phyloP scores from a whole-genome alignment of 192 early-diverging fungal species.

The Powellomyces hirtus region DNA sequence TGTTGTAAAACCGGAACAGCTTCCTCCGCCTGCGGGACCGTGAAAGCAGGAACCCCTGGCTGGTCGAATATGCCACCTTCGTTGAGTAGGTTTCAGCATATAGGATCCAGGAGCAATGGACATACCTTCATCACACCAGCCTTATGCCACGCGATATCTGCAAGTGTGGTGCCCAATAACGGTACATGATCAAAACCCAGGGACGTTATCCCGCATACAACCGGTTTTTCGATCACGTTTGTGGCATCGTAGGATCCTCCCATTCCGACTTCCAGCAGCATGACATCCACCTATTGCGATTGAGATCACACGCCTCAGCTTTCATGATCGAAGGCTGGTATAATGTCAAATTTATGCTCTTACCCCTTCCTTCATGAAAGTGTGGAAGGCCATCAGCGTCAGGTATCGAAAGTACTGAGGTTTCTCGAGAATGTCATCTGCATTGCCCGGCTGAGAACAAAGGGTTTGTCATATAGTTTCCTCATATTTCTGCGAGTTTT shows the following conservation, averaged over 20 bases:
- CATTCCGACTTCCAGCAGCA: conserved; percentile 81
- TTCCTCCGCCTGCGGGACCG: conserved; percentile 65
- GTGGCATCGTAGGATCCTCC: conserved; percentile 85
- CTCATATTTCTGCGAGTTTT: background rate
- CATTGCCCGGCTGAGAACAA: background rate
- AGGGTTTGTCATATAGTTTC: too few species aligned
- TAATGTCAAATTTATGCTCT: too few species aligned
- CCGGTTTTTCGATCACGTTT: conserved; percentile 66
- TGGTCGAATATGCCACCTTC: too few species aligned
- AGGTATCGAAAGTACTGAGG: conserved; percentile 91
- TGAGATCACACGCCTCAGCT: background rate
- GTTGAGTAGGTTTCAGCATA: too few species aligned
- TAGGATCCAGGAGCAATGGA: too few species aligned
- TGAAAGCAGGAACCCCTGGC: conserved; percentile 65
- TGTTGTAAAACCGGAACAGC: conserved; percentile 66
- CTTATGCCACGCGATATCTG: conserved; percentile 78
- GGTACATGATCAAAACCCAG: conserved; percentile 77
- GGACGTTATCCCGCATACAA: conserved; percentile 61
- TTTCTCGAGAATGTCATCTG: conserved; percentile 28
- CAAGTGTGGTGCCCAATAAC: conserved; percentile 66
- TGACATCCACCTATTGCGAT: conserved; percentile 56
- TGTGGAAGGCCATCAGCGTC: conserved; percentile 86
- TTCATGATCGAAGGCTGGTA: background rate
- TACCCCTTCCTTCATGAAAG: conserved; percentile 75
- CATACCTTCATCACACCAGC: conserved; percentile 83